Percentiles rank a stretch among this genome's conserved stretches.
Evolutionary conservation across 495 filamentous ascomycete genomes (phyloP).

Genomic region (Aspergillus steynii): DNA sequence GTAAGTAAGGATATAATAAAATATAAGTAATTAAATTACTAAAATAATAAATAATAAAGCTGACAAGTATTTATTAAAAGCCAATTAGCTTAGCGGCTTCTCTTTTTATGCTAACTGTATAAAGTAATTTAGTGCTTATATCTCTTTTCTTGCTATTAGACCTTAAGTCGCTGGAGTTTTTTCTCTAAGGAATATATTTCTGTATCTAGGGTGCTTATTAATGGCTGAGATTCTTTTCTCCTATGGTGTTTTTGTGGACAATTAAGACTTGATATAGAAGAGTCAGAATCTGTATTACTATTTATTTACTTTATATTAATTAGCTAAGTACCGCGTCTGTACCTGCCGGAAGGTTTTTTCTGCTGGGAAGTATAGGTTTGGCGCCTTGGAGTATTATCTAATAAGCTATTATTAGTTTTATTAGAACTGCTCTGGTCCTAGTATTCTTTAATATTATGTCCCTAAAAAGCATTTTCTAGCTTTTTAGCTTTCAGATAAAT

Average conservation of each 20-base stretch:
- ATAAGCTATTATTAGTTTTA: slow-evolving; percentile 1
- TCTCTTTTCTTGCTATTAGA: background rate
- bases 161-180: slow-evolving; percentile 5
- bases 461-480: slow-evolving; percentile 11
- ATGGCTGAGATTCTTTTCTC: slow-evolving; percentile 2
- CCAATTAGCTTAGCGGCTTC: slow-evolving; percentile 1
- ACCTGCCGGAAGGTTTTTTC: background rate
- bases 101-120: background rate
- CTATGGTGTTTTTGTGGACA: background rate
- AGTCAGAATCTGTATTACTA: slow-evolving; percentile 4
- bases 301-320: background rate
- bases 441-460: slow-evolving; percentile 2
- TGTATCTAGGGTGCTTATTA: background rate
- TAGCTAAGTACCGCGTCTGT: slow-evolving; percentile 3
- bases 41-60: slow-evolving; percentile 1
- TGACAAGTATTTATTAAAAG: background rate
- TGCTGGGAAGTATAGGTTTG: slow-evolving; percentile 4
- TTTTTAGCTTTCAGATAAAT: slow-evolving; percentile 27
- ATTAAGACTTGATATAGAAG: slow-evolving; percentile 2
- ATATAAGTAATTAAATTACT: background rate
- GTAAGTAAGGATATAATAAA: background rate
- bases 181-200: slow-evolving; percentile 6
- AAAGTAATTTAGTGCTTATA: background rate
- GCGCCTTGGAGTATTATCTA: slow-evolving; percentile 1
- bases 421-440: slow-evolving; percentile 5